Evolutionary conservation across 2,329 filamentous ascomycete genomes (phyloP).

Genomic region (Plenodomus lindquistii): DNA sequence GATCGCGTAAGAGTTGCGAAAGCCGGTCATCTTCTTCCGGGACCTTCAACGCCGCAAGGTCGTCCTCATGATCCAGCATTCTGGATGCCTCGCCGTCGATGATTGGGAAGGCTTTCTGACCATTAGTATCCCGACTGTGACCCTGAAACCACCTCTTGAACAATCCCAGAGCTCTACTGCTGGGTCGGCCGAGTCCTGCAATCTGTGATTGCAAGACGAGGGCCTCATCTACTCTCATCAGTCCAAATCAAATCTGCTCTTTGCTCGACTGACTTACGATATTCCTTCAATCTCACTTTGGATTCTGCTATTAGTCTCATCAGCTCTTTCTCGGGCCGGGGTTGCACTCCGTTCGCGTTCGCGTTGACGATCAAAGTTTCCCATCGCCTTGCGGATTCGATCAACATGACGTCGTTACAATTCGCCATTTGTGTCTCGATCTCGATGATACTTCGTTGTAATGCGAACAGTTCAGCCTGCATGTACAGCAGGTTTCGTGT

Average conservation of each 20-base stretch:
- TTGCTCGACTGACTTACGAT: not conserved
- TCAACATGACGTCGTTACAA: not conserved
- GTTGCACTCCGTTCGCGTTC: not conserved
- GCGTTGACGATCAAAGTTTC: not conserved
- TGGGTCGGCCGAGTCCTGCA: not conserved
- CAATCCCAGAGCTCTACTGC: not conserved
- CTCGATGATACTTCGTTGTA: not conserved
- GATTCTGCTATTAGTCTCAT: not conserved
- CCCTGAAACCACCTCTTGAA: too few species aligned
- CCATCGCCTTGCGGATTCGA: not conserved
- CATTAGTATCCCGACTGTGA: too few species aligned
- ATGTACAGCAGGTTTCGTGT: constrained; percentile 8
- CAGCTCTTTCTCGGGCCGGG: not conserved
- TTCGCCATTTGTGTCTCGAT: not conserved
- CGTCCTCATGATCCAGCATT: not conserved
- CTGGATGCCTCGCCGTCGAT: not conserved
- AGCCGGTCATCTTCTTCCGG: constrained; percentile 9
- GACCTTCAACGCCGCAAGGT: not conserved
- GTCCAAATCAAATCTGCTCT: not conserved
- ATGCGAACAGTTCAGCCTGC: not conserved
- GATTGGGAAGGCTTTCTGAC: not conserved
- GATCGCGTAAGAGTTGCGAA: constrained; percentile 14
- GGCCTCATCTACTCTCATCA: not conserved
- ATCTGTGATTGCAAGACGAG: not conserved
- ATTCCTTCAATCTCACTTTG: not conserved